Evolutionary conservation across 169 alveolate genomes (phyloP), one percentile per base, ranked within the genome.

Genomic region (Plasmodium vinckei): DNA sequence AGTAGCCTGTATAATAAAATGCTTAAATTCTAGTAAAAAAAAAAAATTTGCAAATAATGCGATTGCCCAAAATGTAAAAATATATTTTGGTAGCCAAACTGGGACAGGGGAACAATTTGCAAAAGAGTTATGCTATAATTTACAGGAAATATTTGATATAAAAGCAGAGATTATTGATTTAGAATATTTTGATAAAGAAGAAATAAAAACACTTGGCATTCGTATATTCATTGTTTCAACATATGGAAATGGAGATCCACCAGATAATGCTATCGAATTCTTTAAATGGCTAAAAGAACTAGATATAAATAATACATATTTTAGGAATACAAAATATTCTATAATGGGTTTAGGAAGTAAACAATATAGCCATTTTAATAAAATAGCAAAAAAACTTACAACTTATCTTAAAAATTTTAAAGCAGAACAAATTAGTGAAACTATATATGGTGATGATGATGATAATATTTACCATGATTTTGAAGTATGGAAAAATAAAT

Each of bases 191-290:
- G 84, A 87, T 23, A 73, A 87, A 39, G 87, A 87, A 19, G 88
- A 61, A 44, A 82, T 92, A 56, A 63, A 72, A 68, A 63, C 17
- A 44, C 75, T 82, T 61, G 87, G 79, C 5, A 86, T 51, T 25
- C 77, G 82, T 10, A 92, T 95, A 13, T 92, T 95, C 59, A 63
- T 92, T 1, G 87, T 95, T 56, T 71, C 97, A 15, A 95, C 97
- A 4, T 94, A 93, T 79, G 96, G 96, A 53, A 97, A 95, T 63
- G 97, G 97, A 7, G 94, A 92, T 44, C 95, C 95, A 27, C 91
- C 97, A 9, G 97, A 95, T 64, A 92, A 94, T 77, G 94, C 97
- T 7, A 47, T 89, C 47, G 94, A 64, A 21, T 93, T 88, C 70
- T 92, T 87, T 72, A 63, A 67, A 46, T 91, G 94, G 97, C 65